Evolutionary conservation across 2,329 filamentous ascomycete species (phyloP), one percentile per base, ranked within the genome.

Genomic region (Trichoderma endophyticum): DNA sequence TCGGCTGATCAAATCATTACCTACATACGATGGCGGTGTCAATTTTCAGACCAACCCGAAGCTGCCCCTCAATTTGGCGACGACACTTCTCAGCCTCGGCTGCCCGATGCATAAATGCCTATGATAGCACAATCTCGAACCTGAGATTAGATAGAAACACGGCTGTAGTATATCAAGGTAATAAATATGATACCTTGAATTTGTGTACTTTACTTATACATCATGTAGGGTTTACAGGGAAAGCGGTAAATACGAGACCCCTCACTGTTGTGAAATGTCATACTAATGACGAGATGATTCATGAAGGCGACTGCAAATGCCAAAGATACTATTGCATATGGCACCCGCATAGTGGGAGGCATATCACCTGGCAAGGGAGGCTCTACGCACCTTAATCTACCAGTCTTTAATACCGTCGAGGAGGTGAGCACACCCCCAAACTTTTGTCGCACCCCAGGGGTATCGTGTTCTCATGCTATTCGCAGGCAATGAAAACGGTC

Each of bases 341-440:
- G 81, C 7, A 83, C 81, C 1, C 78, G 78, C 0, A 75, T 83
- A 7, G 80, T 82, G 0, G 81, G 82, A 2, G 81, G 82, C 12
- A 81, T 83, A 3, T 82, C 81, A 0, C 81, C 81, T 0, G 80
- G 78, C 0, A 83, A 82, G 63, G 81, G 80, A 6, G 78, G 78
- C 4, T 74, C 75, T 30, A 74, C 30, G 6, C 82, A 82, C 36
- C 76, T 83, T 1, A 76, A 73, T 28, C 74, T 83, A 2, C 82
- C 82, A 0, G 80, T 83, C 0, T 83, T 82, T 6, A 72, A 77
- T 51, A 80, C 79, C 0, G 80, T 82, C 2, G 69, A 51, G 48
- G 77, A 82, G 76, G 81, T 81, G 70, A 30, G 64, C 12, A 11
- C 11, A 30, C 8, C 21, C 43, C 3, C 21, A 61, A 32, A 48